Base-by-base conservation (phyloP, 345 rosid species). In the Dimocarpus longan region DNA sequence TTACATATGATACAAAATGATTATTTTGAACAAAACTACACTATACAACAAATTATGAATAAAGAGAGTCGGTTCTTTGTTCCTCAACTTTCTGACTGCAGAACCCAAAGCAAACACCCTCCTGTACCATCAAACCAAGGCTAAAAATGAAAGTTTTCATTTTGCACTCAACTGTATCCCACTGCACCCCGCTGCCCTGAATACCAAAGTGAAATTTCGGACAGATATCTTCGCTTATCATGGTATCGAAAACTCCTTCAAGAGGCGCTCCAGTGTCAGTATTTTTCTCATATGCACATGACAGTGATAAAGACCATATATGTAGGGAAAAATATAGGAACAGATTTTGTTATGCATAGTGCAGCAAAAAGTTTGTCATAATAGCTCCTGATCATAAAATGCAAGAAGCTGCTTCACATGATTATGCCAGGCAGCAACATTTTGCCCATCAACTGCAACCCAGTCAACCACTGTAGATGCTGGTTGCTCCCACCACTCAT, bases 401-500 rank as follows among this genome's bases (percentile, higher is more conserved):
- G 97, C 91, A 42, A 95, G 93, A 78, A 92, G 94, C 78, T 93
- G 94, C 83, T 94, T 95, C 75, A 95, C 95, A 60, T 93, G 98
- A 85, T 92, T 90, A 79, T 87, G 93, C 98, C 98, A 92, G 70
- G 93, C 90, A 76, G 89, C 92, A 69, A 93, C 97, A 62, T 79
- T 90, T 77, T 95, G 93, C 70, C 98, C 95, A 78, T 92, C 98
- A 68, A 95, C 95, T 52, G 91, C 75, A 39, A 89, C 93, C 98
- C 98, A 93, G 84, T 95, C 98, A 24, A 93, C 97, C 73, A 89
- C 89, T 18, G 97, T 88, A 46, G 98, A 87, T 50, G 98, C 98
- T 10, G 98, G 98, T 77, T 93, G 98, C 84, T 93, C 95, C 98
- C 98, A 95, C 94, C 98, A 95, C 78, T 92, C 97, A 28, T 93